Conservation (phyloP, 2,329 filamentous ascomycete genomes). For the Fusarium udum region DNA sequence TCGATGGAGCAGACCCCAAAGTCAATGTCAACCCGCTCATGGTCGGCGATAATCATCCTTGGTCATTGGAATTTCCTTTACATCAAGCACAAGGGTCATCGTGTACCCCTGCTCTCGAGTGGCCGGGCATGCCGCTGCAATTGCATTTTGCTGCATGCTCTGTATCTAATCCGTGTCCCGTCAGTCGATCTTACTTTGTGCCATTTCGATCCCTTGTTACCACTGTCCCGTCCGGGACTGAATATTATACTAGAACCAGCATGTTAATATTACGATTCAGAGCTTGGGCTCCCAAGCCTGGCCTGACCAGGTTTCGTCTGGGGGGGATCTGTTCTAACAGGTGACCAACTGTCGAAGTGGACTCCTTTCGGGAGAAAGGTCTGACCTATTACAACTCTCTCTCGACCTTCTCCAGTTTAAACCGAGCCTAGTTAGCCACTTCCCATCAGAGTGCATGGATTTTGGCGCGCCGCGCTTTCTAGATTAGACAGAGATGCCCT, state of each 20-base stretch:
- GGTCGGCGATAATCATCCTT: constrained; percentile 29
- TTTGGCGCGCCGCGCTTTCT: constrained; percentile 29
- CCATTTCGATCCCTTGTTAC: constrained; percentile 16
- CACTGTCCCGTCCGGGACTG: constrained; percentile 21
- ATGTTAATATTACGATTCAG: constrained; percentile 33
- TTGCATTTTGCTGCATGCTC: constrained; percentile 17
- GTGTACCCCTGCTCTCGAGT: constrained; percentile 33
- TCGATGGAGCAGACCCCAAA: constrained; percentile 9
- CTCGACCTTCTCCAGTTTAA: constrained; percentile 33
- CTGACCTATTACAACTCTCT: constrained; percentile 31
- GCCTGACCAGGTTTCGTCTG: constrained; percentile 36
- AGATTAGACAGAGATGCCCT: constrained; percentile 31
- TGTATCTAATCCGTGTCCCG: constrained; percentile 40
- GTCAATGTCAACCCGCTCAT: constrained; percentile 26
- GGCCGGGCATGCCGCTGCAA: constrained; percentile 39
- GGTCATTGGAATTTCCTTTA: constrained; percentile 27
- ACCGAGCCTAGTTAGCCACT: constrained; percentile 26
- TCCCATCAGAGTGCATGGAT: constrained; percentile 40
- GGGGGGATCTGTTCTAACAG: constrained; percentile 43
- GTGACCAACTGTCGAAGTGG: constrained; percentile 41
- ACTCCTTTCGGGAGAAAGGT: constrained; percentile 35
- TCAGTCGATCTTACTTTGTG: constrained; percentile 43
- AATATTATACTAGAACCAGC: constrained; percentile 26
- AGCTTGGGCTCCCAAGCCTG: constrained; percentile 18
- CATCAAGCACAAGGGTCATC: constrained; percentile 25